These are phyloP conservation scores for Ramalina intermedia DNA, from an alignment of 495 filamentous ascomycete genomes.

Conservation along the genomic window DNA sequence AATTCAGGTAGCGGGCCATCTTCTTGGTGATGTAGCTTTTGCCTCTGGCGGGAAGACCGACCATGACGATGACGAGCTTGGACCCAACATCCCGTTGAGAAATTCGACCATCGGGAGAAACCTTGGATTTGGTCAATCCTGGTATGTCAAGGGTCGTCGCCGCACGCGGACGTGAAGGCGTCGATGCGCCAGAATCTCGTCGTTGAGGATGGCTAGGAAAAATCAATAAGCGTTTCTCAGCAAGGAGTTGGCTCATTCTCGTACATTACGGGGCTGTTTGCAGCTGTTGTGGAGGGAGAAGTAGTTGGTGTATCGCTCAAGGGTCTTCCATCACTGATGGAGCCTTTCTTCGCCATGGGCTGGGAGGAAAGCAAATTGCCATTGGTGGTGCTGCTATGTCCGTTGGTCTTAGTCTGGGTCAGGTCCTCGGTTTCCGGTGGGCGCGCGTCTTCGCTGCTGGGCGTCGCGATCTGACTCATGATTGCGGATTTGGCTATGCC, in stretches of 20 bases:
- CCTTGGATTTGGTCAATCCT: constrained; percentile 79
- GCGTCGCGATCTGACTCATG: constrained; percentile 29
- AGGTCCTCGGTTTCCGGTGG: constrained; percentile 3
- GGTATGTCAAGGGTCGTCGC: constrained; percentile 79
- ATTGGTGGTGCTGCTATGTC: background rate
- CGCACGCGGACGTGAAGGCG: constrained; percentile 47
- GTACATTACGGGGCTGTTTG: constrained; percentile 58
- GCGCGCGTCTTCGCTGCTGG: constrained; percentile 11
- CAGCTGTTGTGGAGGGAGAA: constrained; percentile 53
- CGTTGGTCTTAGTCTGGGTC: background rate
- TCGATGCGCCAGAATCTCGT: constrained; percentile 46
- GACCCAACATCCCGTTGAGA: constrained; percentile 82
- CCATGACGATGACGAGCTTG: constrained; percentile 97
- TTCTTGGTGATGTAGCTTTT: constrained; percentile 99
- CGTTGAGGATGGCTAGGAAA: constrained; percentile 33
- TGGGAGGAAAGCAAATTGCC: constrained; percentile 2
- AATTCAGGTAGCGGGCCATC: constrained; percentile 83
- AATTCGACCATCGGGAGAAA: constrained; percentile 88
- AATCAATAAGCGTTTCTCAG: constrained; percentile 5
- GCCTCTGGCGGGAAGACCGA: constrained; percentile 83
- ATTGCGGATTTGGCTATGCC: constrained; percentile 47
- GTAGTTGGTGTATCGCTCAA: constrained; percentile 55
- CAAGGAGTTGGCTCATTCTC: constrained; percentile 17
- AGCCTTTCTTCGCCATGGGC: constrained; percentile 18
- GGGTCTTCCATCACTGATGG: constrained; percentile 32